Conservation (phyloP, 768 basidiomycete genomes). For the Calocybe gangraenosa region DNA sequence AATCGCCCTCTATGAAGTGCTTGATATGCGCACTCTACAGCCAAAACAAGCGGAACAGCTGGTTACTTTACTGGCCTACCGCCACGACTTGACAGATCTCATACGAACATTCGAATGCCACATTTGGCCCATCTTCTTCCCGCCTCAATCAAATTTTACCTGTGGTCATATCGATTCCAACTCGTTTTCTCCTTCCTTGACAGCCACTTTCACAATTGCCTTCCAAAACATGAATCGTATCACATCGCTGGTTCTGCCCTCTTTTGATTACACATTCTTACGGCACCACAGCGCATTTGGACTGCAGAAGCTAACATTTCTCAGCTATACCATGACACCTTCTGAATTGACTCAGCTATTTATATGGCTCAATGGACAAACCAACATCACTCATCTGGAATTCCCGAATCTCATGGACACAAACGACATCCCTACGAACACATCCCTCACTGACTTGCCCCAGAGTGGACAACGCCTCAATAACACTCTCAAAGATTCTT, state of each 20-base stretch:
- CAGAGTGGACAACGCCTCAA: neutral
- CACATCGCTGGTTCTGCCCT: constrained; percentile 34
- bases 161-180: neutral
- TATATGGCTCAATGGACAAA: constrained; percentile 39
- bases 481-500: constrained; percentile 6
- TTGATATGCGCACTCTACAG: constrained; percentile 31
- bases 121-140: constrained; percentile 39
- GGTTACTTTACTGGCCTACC: constrained; percentile 31
- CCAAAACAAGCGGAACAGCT: constrained; percentile 28
- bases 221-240: constrained; percentile 45
- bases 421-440: constrained; percentile 7
- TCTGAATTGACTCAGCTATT: constrained; percentile 31
- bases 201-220: constrained; percentile 38
- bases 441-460: constrained; percentile 7
- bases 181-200: constrained; percentile 23
- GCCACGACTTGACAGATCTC: constrained; percentile 35
- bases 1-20: constrained; percentile 25
- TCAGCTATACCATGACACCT: constrained; percentile 25
- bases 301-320: constrained; percentile 34
- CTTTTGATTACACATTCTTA: constrained; percentile 38
- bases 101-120: constrained; percentile 36
- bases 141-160: constrained; percentile 7
- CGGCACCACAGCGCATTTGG: constrained; percentile 40
- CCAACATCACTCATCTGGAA: constrained; percentile 32
- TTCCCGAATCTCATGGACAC: constrained; percentile 34